Base-by-base conservation (phyloP, 257 asterid genomes). In the Salvia hispanica region DNA sequence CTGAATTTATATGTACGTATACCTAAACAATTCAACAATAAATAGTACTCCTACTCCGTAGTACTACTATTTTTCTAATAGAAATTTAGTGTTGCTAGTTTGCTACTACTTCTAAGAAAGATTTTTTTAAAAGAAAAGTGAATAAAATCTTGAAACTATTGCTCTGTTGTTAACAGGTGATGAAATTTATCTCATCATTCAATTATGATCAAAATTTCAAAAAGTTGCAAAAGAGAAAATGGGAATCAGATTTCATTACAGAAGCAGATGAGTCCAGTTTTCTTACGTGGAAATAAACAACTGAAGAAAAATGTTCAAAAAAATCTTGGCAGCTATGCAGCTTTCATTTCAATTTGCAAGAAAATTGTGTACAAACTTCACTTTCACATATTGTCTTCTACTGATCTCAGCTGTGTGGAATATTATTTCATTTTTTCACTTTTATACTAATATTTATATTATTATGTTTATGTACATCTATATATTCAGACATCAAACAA, bases 211-310 rank as follows among this genome's bases (percentile, higher is more conserved):
- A 52, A 44, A 69, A 77, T 59, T 25, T 18, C 7, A 61, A 70
- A 69, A 57, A 71, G 55, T 48, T 4, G 28, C 18, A 66, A 12
- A 31, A 58, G 25, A 16, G 43, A 48, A 58, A 33, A 16, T 48
- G 14, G 31, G 74, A 59, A 63, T 62, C 77, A 14, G 33, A 66
- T 76, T 45, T 62, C 67, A 62, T 43, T 42, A 72, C 64, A 59
- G 18, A 37, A 74, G 56, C 64, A 69, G 47, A 25, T 3, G 6
- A 45, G 14, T 9, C 33, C 53, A 69, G 52, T 8, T 69, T 40
- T 3, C 14, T 55, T 54, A 70, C 65, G 77, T 62, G 75, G 77
- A 67, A 51, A 42, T 66, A 45, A 67, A 56, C 71, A 40, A 66
- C 64, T 67, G 69, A 64, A 55, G 42, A 72, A 77, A 77, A 11